These are phyloP conservation scores for Platanthera zijinensis DNA, from an alignment of 106 monocot species.

Conservation along the genomic window DNA sequence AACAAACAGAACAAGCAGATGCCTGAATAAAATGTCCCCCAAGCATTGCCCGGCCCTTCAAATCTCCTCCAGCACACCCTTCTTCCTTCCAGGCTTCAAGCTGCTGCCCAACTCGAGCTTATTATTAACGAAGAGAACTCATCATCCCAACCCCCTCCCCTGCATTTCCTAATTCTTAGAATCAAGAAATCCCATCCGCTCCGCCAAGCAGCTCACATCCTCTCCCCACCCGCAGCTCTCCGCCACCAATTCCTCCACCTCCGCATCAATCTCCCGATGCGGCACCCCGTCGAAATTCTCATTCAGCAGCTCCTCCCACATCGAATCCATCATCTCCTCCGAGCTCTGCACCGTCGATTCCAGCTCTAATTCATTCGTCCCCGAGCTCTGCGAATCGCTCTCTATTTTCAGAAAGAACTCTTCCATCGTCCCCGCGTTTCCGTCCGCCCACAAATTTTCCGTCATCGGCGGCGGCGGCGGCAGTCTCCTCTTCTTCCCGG, in stretches of 20 bases:
- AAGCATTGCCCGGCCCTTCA: too few relatives aligned
- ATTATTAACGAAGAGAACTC: too few relatives aligned
- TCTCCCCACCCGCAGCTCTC: slow-evolving; percentile 19
- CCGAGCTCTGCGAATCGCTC: neutral
- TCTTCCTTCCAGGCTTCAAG: too few relatives aligned
- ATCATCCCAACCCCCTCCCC: neutral
- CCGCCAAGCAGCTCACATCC: slow-evolving; percentile 25
- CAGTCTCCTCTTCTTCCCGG: slow-evolving; percentile 24
- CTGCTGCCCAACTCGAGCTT: too few relatives aligned
- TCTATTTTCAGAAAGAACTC: neutral
- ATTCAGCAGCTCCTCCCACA: slow-evolving; percentile 38
- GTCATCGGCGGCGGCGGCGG: neutral
- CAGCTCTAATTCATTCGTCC: slow-evolving; percentile 9
- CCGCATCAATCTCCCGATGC: neutral
- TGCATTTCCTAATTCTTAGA: slow-evolving; percentile 9
- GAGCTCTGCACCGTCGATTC: slow-evolving; percentile 4
- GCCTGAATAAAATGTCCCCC: too few relatives aligned
- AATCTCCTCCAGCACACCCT: too few relatives aligned
- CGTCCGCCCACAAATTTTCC: neutral
- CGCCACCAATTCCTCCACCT: slow-evolving; percentile 10
- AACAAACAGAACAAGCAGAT: too few relatives aligned
- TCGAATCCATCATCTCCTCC: slow-evolving; percentile 7
- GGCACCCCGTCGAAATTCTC: slow-evolving; percentile 7
- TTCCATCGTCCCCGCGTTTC: neutral
- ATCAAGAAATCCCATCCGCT: slow-evolving; percentile 21